phyloP scores from a whole-genome alignment of 2,329 filamentous ascomycete genomes.

The Septoria petroselini region DNA sequence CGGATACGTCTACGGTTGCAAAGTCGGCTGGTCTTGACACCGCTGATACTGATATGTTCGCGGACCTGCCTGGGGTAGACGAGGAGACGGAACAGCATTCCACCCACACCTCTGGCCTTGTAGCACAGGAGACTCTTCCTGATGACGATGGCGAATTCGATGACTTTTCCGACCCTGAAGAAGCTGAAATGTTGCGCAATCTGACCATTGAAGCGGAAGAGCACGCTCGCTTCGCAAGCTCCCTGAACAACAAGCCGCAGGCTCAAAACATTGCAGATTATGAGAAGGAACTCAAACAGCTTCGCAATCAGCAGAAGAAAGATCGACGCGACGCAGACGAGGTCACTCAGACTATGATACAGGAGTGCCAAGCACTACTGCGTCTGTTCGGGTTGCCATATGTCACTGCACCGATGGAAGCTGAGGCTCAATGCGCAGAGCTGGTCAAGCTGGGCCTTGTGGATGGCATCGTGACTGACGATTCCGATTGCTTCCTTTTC shows the following conservation, averaged over 20 bases:
- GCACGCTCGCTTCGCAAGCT: constrained; percentile 86
- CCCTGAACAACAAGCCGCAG: constrained; percentile 72
- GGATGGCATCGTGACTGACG: constrained; percentile 96
- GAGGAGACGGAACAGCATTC: constrained; percentile 27
- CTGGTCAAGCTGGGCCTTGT: constrained; percentile 82
- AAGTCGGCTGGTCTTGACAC: constrained; percentile 53
- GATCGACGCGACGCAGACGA: constrained; percentile 95
- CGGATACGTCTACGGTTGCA: constrained; percentile 18
- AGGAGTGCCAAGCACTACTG: constrained; percentile 88
- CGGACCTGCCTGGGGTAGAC: constrained; percentile 16
- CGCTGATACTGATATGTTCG: constrained; percentile 25
- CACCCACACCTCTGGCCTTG: constrained; percentile 34
- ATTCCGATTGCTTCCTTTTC: constrained; percentile 94
- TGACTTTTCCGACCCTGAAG: constrained; percentile 75
- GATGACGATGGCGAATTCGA: constrained; percentile 40
- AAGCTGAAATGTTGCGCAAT: constrained; percentile 81
- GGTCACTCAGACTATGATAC: constrained; percentile 92
- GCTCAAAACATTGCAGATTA: constrained; percentile 73
- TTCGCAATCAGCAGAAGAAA: constrained; percentile 93
- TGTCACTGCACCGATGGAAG: constrained; percentile 97
- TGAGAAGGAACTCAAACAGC: constrained; percentile 78
- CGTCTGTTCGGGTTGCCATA: constrained; percentile 91
- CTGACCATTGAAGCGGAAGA: constrained; percentile 90
- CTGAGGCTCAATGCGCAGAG: constrained; percentile 94
- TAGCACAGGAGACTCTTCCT: constrained; percentile 31